Percentiles rank a stretch among this genome's conserved stretches.
Evolutionary conservation across 352 stramenopile species (phyloP).

Genomic region (Phytopythium oedochilum): DNA sequence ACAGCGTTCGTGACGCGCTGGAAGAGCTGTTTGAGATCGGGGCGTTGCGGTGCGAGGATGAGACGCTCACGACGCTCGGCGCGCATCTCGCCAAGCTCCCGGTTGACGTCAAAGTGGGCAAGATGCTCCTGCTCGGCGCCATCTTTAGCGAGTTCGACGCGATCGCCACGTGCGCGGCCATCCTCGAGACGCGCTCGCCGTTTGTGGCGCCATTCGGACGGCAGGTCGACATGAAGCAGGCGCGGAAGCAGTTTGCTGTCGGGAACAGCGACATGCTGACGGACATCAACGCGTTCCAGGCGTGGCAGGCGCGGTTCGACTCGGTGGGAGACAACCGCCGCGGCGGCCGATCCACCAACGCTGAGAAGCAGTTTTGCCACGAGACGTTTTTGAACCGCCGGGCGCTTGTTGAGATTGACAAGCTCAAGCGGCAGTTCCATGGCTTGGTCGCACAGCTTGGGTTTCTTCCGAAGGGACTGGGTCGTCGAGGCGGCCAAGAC

Average conservation of each 20-base stretch:
- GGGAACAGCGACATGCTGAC: conserved; percentile 69
- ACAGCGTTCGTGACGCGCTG: conserved; percentile 89
- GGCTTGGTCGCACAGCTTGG: conserved; percentile 57
- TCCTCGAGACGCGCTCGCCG: conserved; percentile 79
- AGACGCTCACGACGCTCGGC: conserved; percentile 92
- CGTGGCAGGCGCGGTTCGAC: conserved; percentile 34
- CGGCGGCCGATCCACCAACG: conserved; percentile 9
- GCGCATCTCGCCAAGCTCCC: conserved; percentile 90
- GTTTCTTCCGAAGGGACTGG: conserved; percentile 33
- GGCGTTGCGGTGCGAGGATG: conserved; percentile 56
- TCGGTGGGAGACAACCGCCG: conserved; percentile 4
- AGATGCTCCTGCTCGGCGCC: conserved; percentile 95
- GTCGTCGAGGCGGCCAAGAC: background rate
- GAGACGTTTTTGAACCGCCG: conserved; percentile 60
- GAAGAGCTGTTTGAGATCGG: conserved; percentile 88
- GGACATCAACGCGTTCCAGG: conserved; percentile 72
- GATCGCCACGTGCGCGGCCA: conserved; percentile 59
- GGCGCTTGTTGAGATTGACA: conserved; percentile 52
- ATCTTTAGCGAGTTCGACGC: conserved; percentile 90
- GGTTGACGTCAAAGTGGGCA: conserved; percentile 96
- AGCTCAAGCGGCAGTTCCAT: conserved; percentile 78
- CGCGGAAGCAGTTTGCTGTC: conserved; percentile 51
- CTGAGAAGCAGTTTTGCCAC: conserved; percentile 63
- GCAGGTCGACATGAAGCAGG: conserved; percentile 63
- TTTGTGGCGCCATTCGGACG: conserved; percentile 75